Evolutionary conservation across 176 grass and related monocot species (phyloP), one percentile per base, ranked within the genome.

Genomic region (Oryza longistaminata): DNA sequence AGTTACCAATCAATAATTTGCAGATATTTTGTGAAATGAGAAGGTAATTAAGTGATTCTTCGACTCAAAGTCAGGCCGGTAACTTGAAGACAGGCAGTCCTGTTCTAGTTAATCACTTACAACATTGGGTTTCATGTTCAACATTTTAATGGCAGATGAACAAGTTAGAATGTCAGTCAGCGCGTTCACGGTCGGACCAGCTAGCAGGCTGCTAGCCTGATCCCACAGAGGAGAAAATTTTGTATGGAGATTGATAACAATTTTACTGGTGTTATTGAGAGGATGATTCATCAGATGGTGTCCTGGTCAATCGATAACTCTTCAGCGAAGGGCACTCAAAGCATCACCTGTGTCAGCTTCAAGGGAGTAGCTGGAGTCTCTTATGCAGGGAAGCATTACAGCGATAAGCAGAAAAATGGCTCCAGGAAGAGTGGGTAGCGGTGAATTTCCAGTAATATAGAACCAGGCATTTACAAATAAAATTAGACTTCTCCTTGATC

Each of bases 351-450:
- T 87, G 64, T 60, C 89, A 83, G 87, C 79, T n/a, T 79, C 53
- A 87, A 5, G 60, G 87, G 9, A 87, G 89, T 52, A 87, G 79
- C 55, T 91, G 89, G 89, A 91, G 89, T 55, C 84, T 74, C 89
- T 91, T 74, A 91, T 91, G 89, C 89, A 91, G n/a, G 68, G 83
- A 85, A 49, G 88, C 73, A 49, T 66, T 90, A 35, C 79, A 90
- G 58, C 78, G 15, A 83, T 84, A 17, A 83, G 71, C 64, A 90
- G 88, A 73, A 83, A 4, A 87, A 81, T 31, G 84, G 84, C 52
- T 77, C 19, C 88, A 77, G 26, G 88, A 90, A 78, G 75, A 80
- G 78, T 86, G 84, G 84, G 80, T 75, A 48, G 45, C 75, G 11
- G 39, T 72, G 49, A 80, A 26, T 73, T 80, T 79, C 60, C 66